A percentile compares a stretch with the other conserved stretches of the same genome.
Evolutionary conservation across 805 yeast genomes (phyloP).

Genomic region (Candida chilensis): DNA sequence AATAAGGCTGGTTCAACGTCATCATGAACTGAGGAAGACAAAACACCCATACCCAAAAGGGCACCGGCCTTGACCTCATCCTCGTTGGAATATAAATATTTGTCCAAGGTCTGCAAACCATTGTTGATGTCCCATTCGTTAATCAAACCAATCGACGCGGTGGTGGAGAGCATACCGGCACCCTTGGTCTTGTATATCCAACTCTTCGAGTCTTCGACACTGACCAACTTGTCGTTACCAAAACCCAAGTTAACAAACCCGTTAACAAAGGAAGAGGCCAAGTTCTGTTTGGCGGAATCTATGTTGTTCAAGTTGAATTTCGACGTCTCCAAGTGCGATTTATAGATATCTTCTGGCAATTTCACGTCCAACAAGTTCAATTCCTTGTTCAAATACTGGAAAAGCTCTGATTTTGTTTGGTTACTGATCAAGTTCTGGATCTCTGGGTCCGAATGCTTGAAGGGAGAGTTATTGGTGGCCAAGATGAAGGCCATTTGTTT

Average conservation of each 20-base stretch:
- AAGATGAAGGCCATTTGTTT: conserved; percentile 88
- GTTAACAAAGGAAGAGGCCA: conserved; percentile 92
- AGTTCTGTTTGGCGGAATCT: conserved; percentile 91
- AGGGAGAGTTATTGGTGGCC: conserved; percentile 79
- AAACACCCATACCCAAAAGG: conserved; percentile 86
- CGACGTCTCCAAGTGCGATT: conserved; percentile 75
- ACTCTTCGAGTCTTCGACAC: conserved; percentile 60
- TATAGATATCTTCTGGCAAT: conserved; percentile 91
- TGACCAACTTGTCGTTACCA: conserved; percentile 73
- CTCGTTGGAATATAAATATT: conserved; percentile 77
- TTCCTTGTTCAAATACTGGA: conserved; percentile 73
- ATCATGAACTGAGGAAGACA: conserved; percentile 88
- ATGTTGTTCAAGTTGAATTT: conserved; percentile 42
- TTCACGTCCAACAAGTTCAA: conserved; percentile 83
- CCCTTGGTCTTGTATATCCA: conserved; percentile 94
- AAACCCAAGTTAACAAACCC: conserved; percentile 88
- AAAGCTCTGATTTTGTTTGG: conserved; percentile 69
- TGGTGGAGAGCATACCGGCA: conserved; percentile 82
- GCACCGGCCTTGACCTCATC: conserved; percentile 95
- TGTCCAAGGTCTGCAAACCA: conserved; percentile 86
- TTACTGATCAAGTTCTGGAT: conserved; percentile 85
- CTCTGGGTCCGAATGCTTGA: conserved; percentile 55
- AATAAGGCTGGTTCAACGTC: conserved; percentile 91
- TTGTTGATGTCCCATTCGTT: conserved; percentile 87
- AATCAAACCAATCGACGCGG: conserved; percentile 86